Percentiles rank a stretch among this genome's conserved stretches.
Evolutionary conservation across 306 rosid species (phyloP).

Genomic region (Begonia peltatifolia): DNA sequence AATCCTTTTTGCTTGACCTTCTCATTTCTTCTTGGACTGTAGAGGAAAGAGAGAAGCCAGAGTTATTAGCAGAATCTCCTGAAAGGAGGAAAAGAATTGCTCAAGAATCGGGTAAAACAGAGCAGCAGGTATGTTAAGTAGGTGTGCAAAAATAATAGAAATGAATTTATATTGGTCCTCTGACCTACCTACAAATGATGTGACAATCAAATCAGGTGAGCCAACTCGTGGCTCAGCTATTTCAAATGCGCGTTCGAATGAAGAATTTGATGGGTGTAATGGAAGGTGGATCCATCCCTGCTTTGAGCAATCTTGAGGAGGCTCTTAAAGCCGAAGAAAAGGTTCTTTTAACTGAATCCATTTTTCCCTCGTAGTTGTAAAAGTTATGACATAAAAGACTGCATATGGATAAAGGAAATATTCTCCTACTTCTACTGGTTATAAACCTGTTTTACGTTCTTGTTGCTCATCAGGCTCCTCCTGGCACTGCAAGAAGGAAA

Average conservation of each 20-base stretch:
- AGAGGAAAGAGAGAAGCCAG: conserved; percentile 98
- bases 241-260: conserved; percentile 96
- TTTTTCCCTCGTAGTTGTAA: conserved; percentile 1
- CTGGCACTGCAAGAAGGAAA: conserved; percentile 88
- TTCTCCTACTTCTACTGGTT: background rate
- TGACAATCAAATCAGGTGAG: conserved; percentile 36
- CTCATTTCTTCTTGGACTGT: conserved; percentile 20
- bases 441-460: conserved; percentile 4
- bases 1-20: background rate
- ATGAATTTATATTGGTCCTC: no score
- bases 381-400: no score
- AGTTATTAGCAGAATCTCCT: conserved; percentile 83
- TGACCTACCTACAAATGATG: no score
- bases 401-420: no score
- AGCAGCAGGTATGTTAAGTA: conserved; percentile 59
- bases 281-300: conserved; percentile 82
- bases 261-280: conserved; percentile 84
- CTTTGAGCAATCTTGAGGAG: conserved; percentile 77
- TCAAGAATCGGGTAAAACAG: conserved; percentile 84
- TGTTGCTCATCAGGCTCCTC: conserved; percentile 40
- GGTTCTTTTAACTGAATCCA: conserved; percentile 22
- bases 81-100: conserved; percentile 83
- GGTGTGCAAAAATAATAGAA: background rate
- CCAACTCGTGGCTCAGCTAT: conserved; percentile 83
- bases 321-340: conserved; percentile 76